Evolutionary conservation across 2,329 filamentous ascomycete genomes (phyloP), one percentile per base, ranked within the genome.

Genomic region (Zelopaecilomyces penicillatus): DNA sequence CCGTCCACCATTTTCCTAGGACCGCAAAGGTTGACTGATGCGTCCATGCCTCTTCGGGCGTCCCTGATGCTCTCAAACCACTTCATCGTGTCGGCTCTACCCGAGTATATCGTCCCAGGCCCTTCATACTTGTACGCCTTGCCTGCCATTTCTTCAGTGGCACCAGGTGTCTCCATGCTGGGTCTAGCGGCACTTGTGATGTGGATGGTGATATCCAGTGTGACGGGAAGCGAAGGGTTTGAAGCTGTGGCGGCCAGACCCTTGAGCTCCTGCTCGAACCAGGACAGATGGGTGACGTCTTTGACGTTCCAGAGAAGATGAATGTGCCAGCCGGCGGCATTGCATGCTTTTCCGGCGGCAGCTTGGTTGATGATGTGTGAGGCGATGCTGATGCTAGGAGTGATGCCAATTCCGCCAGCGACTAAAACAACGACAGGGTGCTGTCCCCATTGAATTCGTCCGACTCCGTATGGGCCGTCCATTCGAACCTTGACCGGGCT

Each of bases 361-460:
- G 42, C 51, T 10, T 38, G 29, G 5, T 45, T 39, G 42, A 52
- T 45, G 12, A 57, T 48, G 42, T 52, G 42, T 4, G 52, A 47
- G n/a, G 48, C 48, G 31, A 57, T 57, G 40, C 50, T 50, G 9
- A 57, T 52, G 3, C 44, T 51, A 5, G 53, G 54, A 11, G 54
- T 56, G 42, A 56, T 57, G 5, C 54, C 54, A 28, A 57, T 54
- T 7, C 54, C 54, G 12, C 54, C 54, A 5, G 53, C 54, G 11
- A 57, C 45, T 6, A 57, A 48, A 7, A 53, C 45, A 3, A 47
- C 45, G 7, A 55, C 48, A 5, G 52, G 49, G 30, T 51, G 37
- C 30, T 41, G 30, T 5, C 42, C 51, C 52, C 51, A 52, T 39
- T 49, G 45, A 30, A 52, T 36, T 3, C 48, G 34, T 4, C 51